Evolutionary conservation across 306 rosid genomes (phyloP).

Genomic region (Lathyrus sativus): DNA sequence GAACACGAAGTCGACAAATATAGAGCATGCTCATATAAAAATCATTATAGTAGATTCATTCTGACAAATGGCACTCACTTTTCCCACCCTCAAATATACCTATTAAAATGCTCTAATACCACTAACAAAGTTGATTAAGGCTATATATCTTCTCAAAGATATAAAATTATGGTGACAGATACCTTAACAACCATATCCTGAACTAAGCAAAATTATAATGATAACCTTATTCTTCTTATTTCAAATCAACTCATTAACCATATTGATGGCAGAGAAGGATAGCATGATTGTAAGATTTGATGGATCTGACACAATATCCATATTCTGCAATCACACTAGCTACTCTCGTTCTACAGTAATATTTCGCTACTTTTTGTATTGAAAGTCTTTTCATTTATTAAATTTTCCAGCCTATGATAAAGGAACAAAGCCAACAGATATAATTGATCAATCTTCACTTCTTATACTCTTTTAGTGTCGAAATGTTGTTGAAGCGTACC

Average conservation of each 20-base stretch:
- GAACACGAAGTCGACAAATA: neutral
- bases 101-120: neutral
- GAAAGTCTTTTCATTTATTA: neutral
- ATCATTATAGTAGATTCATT: neutral
- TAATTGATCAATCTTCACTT: neutral
- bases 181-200: neutral
- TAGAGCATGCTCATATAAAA: neutral
- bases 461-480: neutral
- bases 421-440: neutral
- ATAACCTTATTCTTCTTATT: neutral
- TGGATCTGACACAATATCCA: neutral
- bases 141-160: neutral
- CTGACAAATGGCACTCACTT: neutral
- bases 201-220: neutral
- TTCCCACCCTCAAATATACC: neutral
- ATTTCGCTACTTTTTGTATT: neutral
- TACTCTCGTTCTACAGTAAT: neutral
- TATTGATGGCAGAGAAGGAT: neutral
- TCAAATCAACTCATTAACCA: slow-evolving; percentile 1
- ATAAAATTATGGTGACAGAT: neutral
- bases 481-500: neutral
- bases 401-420: neutral
- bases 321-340: neutral
- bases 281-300: no score
- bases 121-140: neutral